Evolutionary conservation across 2,329 filamentous ascomycete genomes (phyloP).

Genomic region (Colletotrichum chrysophilum): DNA sequence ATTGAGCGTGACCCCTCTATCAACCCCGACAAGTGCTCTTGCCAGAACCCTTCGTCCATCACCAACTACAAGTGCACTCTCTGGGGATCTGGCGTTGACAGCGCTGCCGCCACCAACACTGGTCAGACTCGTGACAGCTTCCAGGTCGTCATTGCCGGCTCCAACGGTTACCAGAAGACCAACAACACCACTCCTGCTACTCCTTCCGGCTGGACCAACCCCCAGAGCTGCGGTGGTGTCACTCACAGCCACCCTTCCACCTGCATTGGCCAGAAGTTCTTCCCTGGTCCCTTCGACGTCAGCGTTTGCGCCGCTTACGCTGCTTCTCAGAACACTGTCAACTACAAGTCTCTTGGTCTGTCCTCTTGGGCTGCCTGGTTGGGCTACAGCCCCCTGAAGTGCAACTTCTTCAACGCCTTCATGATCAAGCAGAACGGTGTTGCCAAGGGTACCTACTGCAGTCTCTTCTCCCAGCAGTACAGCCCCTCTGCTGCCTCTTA

Average conservation of each 20-base stretch:
- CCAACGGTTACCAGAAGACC: constrained; percentile 23
- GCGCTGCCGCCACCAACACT: constrained; percentile 18
- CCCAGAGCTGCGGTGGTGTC: neutral
- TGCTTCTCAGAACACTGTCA: constrained; percentile 5
- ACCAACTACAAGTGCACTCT: constrained; percentile 20
- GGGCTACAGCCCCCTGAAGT: constrained; percentile 15
- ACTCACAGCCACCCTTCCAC: constrained; percentile 11
- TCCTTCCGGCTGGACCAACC: constrained; percentile 17
- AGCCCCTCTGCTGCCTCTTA: constrained; percentile 1
- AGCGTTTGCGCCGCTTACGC: constrained; percentile 14
- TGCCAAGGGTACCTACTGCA: constrained; percentile 19
- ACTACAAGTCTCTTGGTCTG: constrained; percentile 2
- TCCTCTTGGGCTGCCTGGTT: neutral
- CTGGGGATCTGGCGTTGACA: constrained; percentile 15
- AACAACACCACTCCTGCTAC: constrained; percentile 5
- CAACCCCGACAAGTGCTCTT: constrained; percentile 8
- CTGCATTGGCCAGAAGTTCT: constrained; percentile 19
- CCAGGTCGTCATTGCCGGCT: constrained; percentile 20
- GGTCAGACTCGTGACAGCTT: constrained; percentile 14
- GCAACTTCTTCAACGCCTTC: constrained; percentile 22
- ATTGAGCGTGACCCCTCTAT: constrained; percentile 20
- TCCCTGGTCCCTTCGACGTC: constrained; percentile 12
- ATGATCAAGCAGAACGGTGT: constrained; percentile 19
- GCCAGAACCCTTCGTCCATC: constrained; percentile 11
- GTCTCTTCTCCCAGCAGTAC: constrained; percentile 16